Conservation (phyloP, 176 grass and related monocot genomes). For the Musa beccarii region DNA sequence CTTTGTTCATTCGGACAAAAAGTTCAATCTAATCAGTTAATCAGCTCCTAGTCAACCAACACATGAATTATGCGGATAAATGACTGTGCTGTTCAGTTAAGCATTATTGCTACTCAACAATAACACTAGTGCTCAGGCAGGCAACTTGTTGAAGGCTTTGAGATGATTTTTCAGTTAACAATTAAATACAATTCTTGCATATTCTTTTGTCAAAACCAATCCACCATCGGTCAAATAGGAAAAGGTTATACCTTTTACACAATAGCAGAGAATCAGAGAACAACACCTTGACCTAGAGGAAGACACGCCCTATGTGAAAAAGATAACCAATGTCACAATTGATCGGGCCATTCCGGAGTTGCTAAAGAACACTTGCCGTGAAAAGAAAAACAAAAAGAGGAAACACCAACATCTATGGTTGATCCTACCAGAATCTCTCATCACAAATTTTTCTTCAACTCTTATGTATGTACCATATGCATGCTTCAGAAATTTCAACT, state of each 20-base stretch:
- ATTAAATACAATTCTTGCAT: too few relatives aligned
- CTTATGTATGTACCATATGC: too few relatives aligned
- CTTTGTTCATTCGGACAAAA: background rate
- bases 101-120: background rate
- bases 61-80: background rate
- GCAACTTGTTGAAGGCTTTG: background rate
- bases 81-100: background rate
- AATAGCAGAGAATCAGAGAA: background rate
- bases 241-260: background rate
- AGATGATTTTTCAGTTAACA: too few relatives aligned
- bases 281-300: background rate
- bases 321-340: background rate
- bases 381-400: background rate
- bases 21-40: background rate
- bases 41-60: background rate
- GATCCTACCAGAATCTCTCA: background rate
- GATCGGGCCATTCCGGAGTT: background rate
- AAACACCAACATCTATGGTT: background rate
- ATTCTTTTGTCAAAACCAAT: background rate
- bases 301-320: background rate
- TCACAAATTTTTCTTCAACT: too few relatives aligned
- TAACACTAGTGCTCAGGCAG: background rate
- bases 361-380: background rate
- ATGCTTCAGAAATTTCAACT: too few relatives aligned
- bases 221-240: background rate